Conservation (phyloP, 306 rosid species). For the Pyrus communis region DNA sequence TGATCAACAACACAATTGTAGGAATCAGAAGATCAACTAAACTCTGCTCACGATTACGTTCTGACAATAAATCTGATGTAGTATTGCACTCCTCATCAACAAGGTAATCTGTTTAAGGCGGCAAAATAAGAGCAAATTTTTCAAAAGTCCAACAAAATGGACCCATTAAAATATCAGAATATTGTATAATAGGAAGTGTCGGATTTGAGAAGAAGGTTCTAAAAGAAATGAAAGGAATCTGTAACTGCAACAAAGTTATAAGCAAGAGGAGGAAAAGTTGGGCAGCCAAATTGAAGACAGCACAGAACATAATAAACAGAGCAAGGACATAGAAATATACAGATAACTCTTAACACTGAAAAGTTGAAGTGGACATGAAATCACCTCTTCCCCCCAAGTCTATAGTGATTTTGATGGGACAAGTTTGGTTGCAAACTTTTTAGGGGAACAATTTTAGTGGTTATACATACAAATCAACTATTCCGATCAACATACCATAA, state of each 20-base stretch:
- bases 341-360: not conserved
- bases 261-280: not conserved
- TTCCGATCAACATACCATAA: slow-evolving; percentile 49
- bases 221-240: not conserved
- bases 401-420: not conserved
- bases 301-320: not conserved
- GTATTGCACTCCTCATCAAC: slow-evolving; percentile 98
- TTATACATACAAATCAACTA: not conserved
- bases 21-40: slow-evolving; percentile 91
- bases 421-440: not conserved
- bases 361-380: not conserved
- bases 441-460: not conserved
- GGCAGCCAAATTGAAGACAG: not conserved
- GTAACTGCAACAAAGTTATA: not conserved
- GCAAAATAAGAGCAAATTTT: slow-evolving; percentile 16
- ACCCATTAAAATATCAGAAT: slow-evolving; percentile 1
- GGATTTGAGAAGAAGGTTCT: not conserved
- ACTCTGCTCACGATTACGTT: slow-evolving; percentile 84
- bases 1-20: slow-evolving; percentile 60
- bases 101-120: slow-evolving; percentile 72
- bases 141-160: slow-evolving; percentile 1
- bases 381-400: not conserved
- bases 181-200: not conserved
- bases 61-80: slow-evolving; percentile 81
- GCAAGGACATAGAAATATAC: not conserved